Percentiles rank a stretch among this genome's conserved stretches.
These are phyloP conservation scores for Acanthamoeba sp. DNA, from an alignment of 208 protist genomes.

Conservation along the genomic window DNA sequence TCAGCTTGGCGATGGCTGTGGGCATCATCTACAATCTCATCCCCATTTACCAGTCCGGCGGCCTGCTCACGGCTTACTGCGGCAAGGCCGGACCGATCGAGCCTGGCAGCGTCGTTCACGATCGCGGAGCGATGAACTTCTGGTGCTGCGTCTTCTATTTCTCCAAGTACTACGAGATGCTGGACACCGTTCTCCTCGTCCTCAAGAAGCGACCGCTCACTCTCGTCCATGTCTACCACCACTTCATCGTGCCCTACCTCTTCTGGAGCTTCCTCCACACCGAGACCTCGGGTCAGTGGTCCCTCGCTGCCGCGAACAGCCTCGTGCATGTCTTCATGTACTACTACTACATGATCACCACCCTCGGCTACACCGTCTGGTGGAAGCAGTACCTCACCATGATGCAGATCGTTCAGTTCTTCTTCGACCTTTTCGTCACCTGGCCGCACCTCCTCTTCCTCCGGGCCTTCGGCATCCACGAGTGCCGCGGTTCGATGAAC, in stretches of 20 bases:
- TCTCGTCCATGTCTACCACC: conserved; percentile 84
- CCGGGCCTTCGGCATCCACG: neutral
- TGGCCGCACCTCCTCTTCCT: conserved; percentile 60
- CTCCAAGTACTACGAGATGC: conserved; percentile 84
- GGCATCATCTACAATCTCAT: conserved; percentile 62
- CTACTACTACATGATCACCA: conserved; percentile 80
- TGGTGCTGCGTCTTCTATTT: conserved; percentile 78
- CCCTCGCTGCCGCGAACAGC: conserved; percentile 75
- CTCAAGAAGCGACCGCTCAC: conserved; percentile 78
- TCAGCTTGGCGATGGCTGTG: conserved; percentile 64
- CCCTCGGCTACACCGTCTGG: conserved; percentile 71
- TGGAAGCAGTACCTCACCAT: conserved; percentile 78
- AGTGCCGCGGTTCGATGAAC: neutral
- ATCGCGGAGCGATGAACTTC: conserved; percentile 34
- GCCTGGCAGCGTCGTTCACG: neutral
- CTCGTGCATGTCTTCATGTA: conserved; percentile 85
- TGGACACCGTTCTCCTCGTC: conserved; percentile 82
- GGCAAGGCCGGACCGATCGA: neutral
- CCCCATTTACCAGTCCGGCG: neutral
- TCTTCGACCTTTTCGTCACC: conserved; percentile 61
- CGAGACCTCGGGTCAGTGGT: neutral
- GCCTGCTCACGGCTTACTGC: neutral
- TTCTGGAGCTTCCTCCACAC: conserved; percentile 76
- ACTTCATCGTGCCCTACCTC: conserved; percentile 79
- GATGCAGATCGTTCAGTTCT: conserved; percentile 84